Evolutionary conservation across 2,329 filamentous ascomycete genomes (phyloP).

Genomic region (Neofusicoccum kwambonambiense): DNA sequence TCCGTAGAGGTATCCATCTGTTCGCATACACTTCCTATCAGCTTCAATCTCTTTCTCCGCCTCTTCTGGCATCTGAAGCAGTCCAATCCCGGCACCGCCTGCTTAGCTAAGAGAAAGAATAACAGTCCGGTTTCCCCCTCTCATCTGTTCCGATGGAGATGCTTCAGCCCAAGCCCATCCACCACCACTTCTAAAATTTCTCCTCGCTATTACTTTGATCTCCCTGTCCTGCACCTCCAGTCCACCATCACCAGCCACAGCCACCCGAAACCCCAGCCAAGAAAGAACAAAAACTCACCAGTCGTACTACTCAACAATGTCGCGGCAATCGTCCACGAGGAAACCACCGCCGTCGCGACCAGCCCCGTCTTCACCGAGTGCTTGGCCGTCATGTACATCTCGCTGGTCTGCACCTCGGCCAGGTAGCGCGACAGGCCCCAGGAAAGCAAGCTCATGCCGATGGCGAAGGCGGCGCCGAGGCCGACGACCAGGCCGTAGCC

Average conservation of each 20-base stretch:
- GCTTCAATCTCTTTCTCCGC: background rate
- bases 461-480: slow-evolving; percentile 15
- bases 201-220: too few relatives aligned
- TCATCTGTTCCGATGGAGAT: too few relatives aligned
- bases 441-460: slow-evolving; percentile 15
- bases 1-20: slow-evolving; percentile 21
- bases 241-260: too few relatives aligned
- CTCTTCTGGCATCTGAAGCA: background rate
- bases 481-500: slow-evolving; percentile 18
- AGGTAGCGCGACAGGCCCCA: slow-evolving; percentile 17
- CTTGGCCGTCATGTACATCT: slow-evolving; percentile 29
- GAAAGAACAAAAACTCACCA: background rate
- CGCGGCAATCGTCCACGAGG: slow-evolving; percentile 22
- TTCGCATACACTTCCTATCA: background rate
- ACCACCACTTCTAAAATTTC: too few relatives aligned
- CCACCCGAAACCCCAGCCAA: too few relatives aligned
- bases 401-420: slow-evolving; percentile 20
- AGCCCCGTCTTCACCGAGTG: slow-evolving; percentile 26
- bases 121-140: too few relatives aligned
- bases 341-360: slow-evolving; percentile 25
- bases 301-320: slow-evolving; percentile 18
- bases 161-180: too few relatives aligned
- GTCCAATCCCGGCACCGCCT: background rate
- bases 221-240: too few relatives aligned
- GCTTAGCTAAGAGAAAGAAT: background rate